These are phyloP conservation scores for Daldinia decipiens DNA, from an alignment of 495 filamentous ascomycete genomes.

Conservation along the genomic window DNA sequence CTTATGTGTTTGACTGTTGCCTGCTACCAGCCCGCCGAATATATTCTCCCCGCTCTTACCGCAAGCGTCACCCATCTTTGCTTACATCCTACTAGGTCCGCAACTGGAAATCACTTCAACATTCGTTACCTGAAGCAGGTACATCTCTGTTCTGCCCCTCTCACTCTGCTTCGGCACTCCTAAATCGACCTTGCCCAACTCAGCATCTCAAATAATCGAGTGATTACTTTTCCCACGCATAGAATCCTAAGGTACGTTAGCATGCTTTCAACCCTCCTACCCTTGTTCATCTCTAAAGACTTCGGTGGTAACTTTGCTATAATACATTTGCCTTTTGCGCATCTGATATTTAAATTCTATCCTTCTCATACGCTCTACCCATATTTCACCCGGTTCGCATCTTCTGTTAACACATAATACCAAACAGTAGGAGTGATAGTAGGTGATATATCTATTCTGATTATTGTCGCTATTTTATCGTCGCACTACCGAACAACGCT, in stretches of 20 bases:
- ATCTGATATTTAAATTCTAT: not conserved
- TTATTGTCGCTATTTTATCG: not conserved
- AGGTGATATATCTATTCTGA: not conserved
- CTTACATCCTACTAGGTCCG: not conserved
- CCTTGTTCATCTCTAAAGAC: not conserved
- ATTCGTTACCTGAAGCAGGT: not conserved
- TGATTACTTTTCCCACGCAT: not conserved
- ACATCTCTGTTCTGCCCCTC: not conserved
- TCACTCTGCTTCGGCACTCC: not conserved
- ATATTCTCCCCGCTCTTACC: not conserved
- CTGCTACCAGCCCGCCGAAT: not conserved
- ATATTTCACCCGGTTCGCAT: not conserved
- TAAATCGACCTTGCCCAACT: not conserved
- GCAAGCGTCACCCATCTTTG: not conserved
- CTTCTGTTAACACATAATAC: not conserved
- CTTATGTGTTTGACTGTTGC: not conserved
- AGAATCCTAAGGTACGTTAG: not conserved
- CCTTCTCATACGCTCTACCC: not conserved
- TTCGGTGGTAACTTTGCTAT: not conserved
- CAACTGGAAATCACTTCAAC: not conserved
- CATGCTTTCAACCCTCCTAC: not conserved
- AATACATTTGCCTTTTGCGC: not conserved
- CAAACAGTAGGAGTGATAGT: not conserved
- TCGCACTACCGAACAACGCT: not conserved
- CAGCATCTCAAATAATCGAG: not conserved